Evolutionary conservation across 2,329 filamentous ascomycete genomes (phyloP).

Genomic region (Akanthomyces muscarius): DNA sequence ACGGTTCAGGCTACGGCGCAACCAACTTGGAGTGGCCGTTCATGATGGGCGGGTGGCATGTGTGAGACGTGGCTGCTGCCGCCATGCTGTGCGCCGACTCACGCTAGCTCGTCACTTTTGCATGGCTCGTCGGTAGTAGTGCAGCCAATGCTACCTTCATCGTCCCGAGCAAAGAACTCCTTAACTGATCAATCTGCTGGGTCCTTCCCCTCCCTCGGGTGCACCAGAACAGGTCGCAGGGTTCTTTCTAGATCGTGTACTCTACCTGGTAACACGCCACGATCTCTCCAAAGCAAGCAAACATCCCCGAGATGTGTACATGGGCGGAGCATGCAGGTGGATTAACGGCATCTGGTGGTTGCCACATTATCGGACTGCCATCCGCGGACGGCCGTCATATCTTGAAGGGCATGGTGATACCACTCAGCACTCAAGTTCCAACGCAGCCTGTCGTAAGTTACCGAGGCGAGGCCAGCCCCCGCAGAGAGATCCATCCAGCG

Average conservation of each 20-base stretch:
- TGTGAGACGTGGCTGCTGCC: neutral
- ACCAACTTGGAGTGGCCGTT: too few relatives aligned
- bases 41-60: neutral
- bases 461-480: neutral
- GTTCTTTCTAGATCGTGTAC: slow-evolving; percentile 6
- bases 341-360: neutral
- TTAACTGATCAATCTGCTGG: neutral
- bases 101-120: neutral
- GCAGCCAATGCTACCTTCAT: neutral
- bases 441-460: neutral
- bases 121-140: neutral
- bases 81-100: neutral
- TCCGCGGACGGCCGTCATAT: neutral
- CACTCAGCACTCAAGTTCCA: neutral
- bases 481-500: too few relatives aligned
- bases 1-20: neutral
- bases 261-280: slow-evolving; percentile 13
- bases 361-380: neutral
- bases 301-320: neutral
- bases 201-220: neutral
- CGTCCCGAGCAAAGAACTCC: neutral
- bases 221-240: slow-evolving; percentile 3
- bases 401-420: neutral
- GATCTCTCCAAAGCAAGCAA: slow-evolving; percentile 12
- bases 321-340: slow-evolving; percentile 6